phyloP scores from a whole-genome alignment of 306 rosid genomes.

The Pyrus bretschneideri region DNA sequence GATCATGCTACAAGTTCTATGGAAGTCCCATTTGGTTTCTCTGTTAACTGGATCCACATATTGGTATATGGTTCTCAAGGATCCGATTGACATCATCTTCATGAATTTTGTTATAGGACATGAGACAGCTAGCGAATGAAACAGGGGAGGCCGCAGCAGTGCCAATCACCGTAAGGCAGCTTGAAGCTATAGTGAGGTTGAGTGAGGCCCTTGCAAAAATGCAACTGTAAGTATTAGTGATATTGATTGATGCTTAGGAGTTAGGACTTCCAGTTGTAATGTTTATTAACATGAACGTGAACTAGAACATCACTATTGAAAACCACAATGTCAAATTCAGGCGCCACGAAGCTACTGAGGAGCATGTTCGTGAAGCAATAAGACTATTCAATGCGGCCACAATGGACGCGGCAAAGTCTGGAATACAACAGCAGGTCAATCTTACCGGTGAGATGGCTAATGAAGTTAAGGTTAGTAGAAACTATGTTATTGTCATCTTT shows the following conservation, averaged over 20 bases:
- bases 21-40: not conserved
- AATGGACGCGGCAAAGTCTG: slow-evolving; percentile 95
- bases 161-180: slow-evolving; percentile 94
- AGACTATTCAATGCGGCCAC: slow-evolving; percentile 86
- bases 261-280: not conserved
- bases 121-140: slow-evolving; percentile 96
- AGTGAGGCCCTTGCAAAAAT: slow-evolving; percentile 96
- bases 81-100: not conserved
- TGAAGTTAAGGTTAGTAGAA: slow-evolving; percentile 72
- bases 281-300: not conserved
- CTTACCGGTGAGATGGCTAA: slow-evolving; percentile 80
- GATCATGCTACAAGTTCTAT: not conserved
- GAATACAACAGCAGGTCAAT: slow-evolving; percentile 81
- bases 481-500: not conserved
- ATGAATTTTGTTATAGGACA: slow-evolving; percentile 50
- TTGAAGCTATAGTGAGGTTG: slow-evolving; percentile 91
- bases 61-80: not conserved
- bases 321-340: slow-evolving; percentile 20
- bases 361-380: slow-evolving; percentile 79
- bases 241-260: not conserved
- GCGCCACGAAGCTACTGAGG: slow-evolving; percentile 73
- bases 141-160: slow-evolving; percentile 85
- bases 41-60: not conserved
- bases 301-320: not conserved
- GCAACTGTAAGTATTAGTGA: slow-evolving; percentile 64